Evolutionary conservation across 371 early-diverging fungal genomes (phyloP).

Genomic region (Mucor indicus): DNA sequence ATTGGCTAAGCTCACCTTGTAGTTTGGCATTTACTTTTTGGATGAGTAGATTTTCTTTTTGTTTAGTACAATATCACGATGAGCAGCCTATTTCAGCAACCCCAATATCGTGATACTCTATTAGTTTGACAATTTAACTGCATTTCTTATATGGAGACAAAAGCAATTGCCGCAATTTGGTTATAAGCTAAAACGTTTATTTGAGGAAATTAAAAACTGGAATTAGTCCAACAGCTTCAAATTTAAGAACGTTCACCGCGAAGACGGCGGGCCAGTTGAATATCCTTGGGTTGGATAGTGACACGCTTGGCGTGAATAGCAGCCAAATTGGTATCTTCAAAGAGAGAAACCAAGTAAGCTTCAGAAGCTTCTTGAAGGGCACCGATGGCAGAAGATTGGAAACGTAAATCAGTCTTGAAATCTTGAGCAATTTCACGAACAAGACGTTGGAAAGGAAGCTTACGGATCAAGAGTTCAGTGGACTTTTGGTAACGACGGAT

Average conservation of each 20-base stretch:
- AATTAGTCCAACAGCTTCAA: no score
- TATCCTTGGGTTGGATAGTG: constrained; percentile 99
- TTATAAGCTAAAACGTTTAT: no score
- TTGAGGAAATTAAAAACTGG: no score
- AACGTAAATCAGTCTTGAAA: constrained; percentile 95
- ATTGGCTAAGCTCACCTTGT: no score
- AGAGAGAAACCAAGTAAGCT: constrained; percentile 84
- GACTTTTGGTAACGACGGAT: constrained; percentile 92
- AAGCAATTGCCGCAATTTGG: no score
- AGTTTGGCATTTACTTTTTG: no score
- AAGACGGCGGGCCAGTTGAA: constrained; percentile 96
- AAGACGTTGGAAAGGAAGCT: constrained; percentile 95
- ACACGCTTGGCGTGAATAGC: constrained; percentile 99
- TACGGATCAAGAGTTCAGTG: constrained; percentile 51
- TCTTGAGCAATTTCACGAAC: constrained; percentile 94
- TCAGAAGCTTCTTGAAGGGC: constrained; percentile 95
- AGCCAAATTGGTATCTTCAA: constrained; percentile 94
- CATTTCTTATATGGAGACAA: no score
- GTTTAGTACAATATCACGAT: no score
- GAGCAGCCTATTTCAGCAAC: no score
- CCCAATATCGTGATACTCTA: no score
- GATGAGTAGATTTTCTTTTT: no score
- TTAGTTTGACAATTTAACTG: no score
- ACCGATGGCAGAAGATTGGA: constrained; percentile 96
- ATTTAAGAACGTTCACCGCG: constrained; percentile 87